Evolutionary conservation across 2,329 filamentous ascomycete species (phyloP).

Genomic region (Sporothrix phasma): DNA sequence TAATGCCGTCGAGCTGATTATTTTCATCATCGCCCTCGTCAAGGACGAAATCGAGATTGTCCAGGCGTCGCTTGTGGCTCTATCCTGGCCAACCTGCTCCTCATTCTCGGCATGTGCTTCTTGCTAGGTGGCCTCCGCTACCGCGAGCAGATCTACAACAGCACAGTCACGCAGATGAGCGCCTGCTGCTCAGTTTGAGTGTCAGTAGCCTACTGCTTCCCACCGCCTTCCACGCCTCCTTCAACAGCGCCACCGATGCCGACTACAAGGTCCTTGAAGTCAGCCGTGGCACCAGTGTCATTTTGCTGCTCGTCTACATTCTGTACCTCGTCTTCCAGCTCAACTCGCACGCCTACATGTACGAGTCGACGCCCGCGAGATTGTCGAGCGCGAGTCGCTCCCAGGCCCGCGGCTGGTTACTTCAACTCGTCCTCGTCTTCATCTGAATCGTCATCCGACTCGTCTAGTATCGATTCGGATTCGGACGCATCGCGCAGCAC

Average conservation of each 20-base stretch:
- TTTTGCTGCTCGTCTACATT: constrained; percentile 61
- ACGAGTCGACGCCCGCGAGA: constrained; percentile 59
- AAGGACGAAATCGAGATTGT: constrained; percentile 61
- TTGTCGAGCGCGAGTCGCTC: constrained; percentile 52
- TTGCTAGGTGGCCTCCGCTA: constrained; percentile 58
- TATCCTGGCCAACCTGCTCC: constrained; percentile 64
- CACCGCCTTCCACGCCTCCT: constrained; percentile 56
- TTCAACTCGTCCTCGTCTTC: constrained; percentile 44
- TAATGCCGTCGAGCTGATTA: constrained; percentile 83
- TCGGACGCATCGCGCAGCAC: constrained; percentile 34
- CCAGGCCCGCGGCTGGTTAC: constrained; percentile 59
- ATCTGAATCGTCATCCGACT: constrained; percentile 34
- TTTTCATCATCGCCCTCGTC: constrained; percentile 39
- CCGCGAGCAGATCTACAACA: constrained; percentile 64
- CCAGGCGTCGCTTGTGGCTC: constrained; percentile 68
- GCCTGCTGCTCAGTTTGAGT: constrained; percentile 57
- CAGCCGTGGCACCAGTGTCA: constrained; percentile 66
- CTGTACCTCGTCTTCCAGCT: constrained; percentile 70
- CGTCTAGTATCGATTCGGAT: constrained; percentile 38
- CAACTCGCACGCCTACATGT: constrained; percentile 57
- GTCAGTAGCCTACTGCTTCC: constrained; percentile 33
- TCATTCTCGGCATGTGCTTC: constrained; percentile 69
- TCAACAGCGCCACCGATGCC: constrained; percentile 46
- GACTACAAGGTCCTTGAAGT: constrained; percentile 57
- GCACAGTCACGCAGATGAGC: constrained; percentile 63